Conservation (phyloP, 768 basidiomycete species). For the Tulasnella sp. region DNA sequence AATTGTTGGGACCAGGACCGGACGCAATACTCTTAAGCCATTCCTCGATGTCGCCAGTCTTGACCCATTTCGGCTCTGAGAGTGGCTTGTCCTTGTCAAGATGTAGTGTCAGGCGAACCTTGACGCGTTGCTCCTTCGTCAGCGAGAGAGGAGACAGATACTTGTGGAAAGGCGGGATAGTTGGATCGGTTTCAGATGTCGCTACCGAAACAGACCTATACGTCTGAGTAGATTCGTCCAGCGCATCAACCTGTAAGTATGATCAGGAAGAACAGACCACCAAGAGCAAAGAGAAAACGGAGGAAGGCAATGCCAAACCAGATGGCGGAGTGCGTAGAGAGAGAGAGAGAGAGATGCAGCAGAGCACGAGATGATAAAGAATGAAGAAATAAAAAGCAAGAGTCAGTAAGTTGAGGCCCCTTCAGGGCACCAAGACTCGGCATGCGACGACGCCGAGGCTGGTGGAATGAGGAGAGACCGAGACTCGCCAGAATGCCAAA, state of each 20-base stretch:
- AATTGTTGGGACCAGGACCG: constrained; percentile 38
- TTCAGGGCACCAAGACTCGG: constrained; percentile 8
- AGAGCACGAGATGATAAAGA: constrained; percentile 2
- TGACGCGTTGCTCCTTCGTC: constrained; percentile 17
- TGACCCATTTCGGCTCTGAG: constrained; percentile 95
- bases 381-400: neutral
- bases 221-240: constrained; percentile 59
- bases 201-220: constrained; percentile 45
- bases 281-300: neutral
- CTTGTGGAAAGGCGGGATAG: constrained; percentile 56
- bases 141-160: constrained; percentile 5
- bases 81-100: constrained; percentile 81
- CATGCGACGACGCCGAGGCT: neutral
- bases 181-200: constrained; percentile 37
- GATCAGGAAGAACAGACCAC: neutral
- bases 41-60: constrained; percentile 86
- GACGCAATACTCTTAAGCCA: constrained; percentile 68
- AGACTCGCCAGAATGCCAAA: constrained; percentile 64
- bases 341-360: neutral
- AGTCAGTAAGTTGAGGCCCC: neutral
- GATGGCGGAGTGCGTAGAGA: neutral
- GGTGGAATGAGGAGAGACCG: constrained; percentile 2
- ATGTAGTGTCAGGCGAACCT: constrained; percentile 57
- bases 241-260: constrained; percentile 53
- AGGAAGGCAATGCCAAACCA: neutral